Conservation (phyloP, 1,139 yeast genomes). For the Sugiyamaella novakii region DNA sequence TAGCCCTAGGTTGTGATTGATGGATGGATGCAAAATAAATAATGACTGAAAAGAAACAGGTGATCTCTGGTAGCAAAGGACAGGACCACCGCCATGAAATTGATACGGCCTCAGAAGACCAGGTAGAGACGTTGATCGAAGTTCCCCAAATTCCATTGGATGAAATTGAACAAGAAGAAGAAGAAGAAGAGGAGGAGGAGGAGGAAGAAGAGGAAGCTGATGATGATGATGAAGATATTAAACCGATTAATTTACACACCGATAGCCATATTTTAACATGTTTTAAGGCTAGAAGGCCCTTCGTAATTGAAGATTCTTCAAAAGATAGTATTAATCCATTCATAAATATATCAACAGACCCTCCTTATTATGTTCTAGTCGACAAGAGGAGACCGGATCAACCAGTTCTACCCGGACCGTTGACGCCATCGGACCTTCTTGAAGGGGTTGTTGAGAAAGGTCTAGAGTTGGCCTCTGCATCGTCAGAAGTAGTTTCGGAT, state of each 20-base stretch:
- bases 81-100: too few relatives aligned
- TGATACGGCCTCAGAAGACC: too few relatives aligned
- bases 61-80: too few relatives aligned
- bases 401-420: conserved; percentile 26
- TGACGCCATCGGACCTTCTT: conserved; percentile 11
- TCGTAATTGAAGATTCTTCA: not conserved
- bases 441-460: conserved; percentile 11
- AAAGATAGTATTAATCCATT: conserved; percentile 1
- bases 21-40: too few relatives aligned
- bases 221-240: conserved; percentile 11
- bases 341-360: conserved; percentile 17
- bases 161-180: not conserved
- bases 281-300: conserved; percentile 19
- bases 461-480: conserved; percentile 9
- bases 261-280: conserved; percentile 32
- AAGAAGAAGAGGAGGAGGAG: not conserved
- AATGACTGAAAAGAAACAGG: too few relatives aligned
- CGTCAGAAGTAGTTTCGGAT: conserved; percentile 20
- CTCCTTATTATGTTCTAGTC: conserved; percentile 32
- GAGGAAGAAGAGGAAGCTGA: not conserved
- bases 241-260: conserved; percentile 25
- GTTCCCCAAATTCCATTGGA: conserved; percentile 7
- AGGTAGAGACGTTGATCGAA: too few relatives aligned
- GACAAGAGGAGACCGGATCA: conserved; percentile 27
- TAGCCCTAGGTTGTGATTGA: too few relatives aligned